Conservation (phyloP, 257 asterid genomes). For the Ophiorrhiza pumila region DNA sequence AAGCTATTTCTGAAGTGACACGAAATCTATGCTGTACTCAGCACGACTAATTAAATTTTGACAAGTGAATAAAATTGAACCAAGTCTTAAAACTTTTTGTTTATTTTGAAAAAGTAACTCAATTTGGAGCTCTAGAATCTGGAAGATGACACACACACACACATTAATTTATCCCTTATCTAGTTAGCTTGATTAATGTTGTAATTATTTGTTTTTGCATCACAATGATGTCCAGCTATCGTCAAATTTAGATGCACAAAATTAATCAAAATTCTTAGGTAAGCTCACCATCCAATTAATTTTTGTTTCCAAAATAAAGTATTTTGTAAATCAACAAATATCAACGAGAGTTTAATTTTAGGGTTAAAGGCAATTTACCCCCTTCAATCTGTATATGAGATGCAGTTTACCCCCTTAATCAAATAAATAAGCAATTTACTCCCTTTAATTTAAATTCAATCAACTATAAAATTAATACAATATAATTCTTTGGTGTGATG, state of each 20-base stretch:
- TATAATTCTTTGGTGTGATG: no score
- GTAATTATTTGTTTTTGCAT: neutral
- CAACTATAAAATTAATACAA: no score
- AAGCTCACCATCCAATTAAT: no score
- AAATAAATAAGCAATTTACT: no score
- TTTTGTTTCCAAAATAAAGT: no score
- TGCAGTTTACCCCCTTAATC: no score
- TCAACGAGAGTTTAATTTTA: no score
- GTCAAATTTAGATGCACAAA: neutral
- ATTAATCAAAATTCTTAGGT: neutral
- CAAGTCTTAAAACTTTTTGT: neutral
- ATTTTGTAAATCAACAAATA: no score
- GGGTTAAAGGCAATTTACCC: no score
- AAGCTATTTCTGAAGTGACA: neutral
- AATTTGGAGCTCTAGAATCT: neutral
- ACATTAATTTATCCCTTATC: no score
- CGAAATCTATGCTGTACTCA: neutral
- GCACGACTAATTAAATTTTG: neutral
- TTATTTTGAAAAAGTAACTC: neutral
- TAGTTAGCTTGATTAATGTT: neutral
- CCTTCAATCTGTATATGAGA: no score
- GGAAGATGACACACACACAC: neutral
- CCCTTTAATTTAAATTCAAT: no score
- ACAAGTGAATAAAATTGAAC: constrained; percentile 4
- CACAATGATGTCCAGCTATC: constrained; percentile 4